phyloP scores from a whole-genome alignment of 2,329 filamentous ascomycete species.

The Septoria linicola region DNA sequence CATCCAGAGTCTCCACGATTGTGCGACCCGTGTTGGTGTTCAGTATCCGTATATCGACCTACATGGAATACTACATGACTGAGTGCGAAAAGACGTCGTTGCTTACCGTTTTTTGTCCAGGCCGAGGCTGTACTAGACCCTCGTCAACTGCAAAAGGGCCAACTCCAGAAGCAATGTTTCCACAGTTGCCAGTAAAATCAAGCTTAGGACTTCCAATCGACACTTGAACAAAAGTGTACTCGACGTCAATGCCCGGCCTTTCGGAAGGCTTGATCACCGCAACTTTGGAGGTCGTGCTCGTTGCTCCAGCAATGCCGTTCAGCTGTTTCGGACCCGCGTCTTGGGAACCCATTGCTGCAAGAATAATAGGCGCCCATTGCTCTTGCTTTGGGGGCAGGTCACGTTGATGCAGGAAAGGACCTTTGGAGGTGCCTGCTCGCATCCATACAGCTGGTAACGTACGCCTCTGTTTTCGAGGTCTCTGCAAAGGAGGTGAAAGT shows the following conservation, averaged over 20 bases:
- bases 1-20: constrained; percentile 28
- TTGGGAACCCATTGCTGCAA: constrained; percentile 38
- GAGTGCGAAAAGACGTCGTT: no score
- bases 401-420: constrained; percentile 42
- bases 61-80: no score
- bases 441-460: constrained; percentile 41
- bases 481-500: background rate
- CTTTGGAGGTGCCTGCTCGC: constrained; percentile 44
- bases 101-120: no score
- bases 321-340: constrained; percentile 30
- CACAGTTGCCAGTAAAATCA: no score
- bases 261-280: constrained; percentile 26
- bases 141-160: no score
- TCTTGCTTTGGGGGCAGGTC: constrained; percentile 33
- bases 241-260: no score
- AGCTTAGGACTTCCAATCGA: no score
- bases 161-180: no score
- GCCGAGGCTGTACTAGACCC: no score
- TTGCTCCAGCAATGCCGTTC: constrained; percentile 30
- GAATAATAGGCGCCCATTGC: constrained; percentile 35
- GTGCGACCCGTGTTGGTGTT: no score
- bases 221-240: no score
- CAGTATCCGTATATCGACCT: no score
- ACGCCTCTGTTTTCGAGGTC: constrained; percentile 6
- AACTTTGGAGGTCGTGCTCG: constrained; percentile 30